These are phyloP conservation scores for Tephrocybe rancida DNA, from an alignment of 768 basidiomycete genomes.

Conservation along the genomic window DNA sequence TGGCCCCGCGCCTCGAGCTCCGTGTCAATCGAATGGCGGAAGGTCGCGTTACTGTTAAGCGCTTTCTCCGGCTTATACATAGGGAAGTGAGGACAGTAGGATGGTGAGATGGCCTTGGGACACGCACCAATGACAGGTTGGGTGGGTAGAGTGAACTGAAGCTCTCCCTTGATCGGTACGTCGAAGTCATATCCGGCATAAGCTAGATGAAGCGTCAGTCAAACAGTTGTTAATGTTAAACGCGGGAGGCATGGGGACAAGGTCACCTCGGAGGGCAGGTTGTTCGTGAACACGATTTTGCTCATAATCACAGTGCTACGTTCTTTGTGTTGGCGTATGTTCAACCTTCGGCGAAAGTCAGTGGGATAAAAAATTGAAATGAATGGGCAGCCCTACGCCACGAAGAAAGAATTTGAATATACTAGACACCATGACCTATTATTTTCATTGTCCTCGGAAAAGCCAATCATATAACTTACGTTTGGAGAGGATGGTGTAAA, in stretches of 20 bases:
- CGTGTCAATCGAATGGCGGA: neutral
- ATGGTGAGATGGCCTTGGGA: too few species aligned
- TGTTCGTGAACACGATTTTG: slow-evolving; percentile 1
- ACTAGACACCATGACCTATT: slow-evolving; percentile 14
- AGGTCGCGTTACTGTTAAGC: neutral
- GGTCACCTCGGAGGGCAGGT: neutral
- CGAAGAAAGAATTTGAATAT: slow-evolving; percentile 30
- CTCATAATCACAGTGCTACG: neutral
- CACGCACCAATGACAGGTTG: neutral
- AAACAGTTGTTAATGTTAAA: too few species aligned
- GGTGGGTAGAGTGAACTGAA: neutral
- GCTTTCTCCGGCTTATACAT: neutral
- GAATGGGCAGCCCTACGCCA: slow-evolving; percentile 8
- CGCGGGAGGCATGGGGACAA: neutral
- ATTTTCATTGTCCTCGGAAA: neutral
- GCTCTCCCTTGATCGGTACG: too few species aligned
- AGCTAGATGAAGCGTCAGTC: too few species aligned
- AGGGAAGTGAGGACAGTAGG: neutral
- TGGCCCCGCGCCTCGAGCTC: slow-evolving; percentile 4
- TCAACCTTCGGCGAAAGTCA: neutral
- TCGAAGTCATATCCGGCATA: too few species aligned
- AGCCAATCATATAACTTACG: too few species aligned
- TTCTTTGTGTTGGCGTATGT: neutral
- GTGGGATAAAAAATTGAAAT: neutral
- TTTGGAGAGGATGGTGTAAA: slow-evolving; percentile 27